These are phyloP conservation scores for Gracilariopsis chorda DNA, from an alignment of 23 red algal species.

Conservation along the genomic window DNA sequence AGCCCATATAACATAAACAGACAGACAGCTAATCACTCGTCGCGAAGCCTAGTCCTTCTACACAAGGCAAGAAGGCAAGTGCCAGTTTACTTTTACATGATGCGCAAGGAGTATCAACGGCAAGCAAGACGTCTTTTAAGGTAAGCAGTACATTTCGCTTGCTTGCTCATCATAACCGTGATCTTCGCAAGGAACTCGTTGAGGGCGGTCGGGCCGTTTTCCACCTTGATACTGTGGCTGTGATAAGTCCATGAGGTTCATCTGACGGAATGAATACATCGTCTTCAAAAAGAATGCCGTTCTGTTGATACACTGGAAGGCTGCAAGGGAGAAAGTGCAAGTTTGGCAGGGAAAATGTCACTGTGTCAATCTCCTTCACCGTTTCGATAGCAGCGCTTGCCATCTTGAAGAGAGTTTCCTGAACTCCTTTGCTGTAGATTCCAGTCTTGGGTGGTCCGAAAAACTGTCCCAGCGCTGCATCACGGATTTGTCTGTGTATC, in stretches of 20 bases:
- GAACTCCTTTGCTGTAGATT: conserved; percentile 79
- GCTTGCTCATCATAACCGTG: background rate
- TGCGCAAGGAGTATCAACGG: too few species aligned
- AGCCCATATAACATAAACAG: too few species aligned
- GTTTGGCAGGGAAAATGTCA: conserved; percentile 75
- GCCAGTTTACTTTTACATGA: too few species aligned
- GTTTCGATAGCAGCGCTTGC: conserved; percentile 23
- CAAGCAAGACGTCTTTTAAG: too few species aligned
- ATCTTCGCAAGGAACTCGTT: background rate
- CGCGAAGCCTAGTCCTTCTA: too few species aligned
- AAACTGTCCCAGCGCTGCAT: conserved; percentile 27
- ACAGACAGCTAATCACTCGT: too few species aligned
- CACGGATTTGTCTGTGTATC: background rate
- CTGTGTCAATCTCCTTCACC: conserved; percentile 7
- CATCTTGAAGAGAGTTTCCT: conserved; percentile 77
- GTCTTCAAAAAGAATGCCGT: conserved; percentile 54
- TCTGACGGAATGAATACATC: conserved; percentile 82
- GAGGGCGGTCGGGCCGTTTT: background rate
- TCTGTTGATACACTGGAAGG: conserved; percentile 62
- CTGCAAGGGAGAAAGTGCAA: conserved; percentile 72
- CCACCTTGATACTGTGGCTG: conserved; percentile 27
- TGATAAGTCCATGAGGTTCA: conserved; percentile 78
- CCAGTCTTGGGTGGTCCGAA: conserved; percentile 64
- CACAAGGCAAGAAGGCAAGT: too few species aligned
- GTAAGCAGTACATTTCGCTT: too few species aligned